These are phyloP conservation scores for Salvia miltiorrhiza DNA, from an alignment of 257 asterid species.

Conservation along the genomic window DNA sequence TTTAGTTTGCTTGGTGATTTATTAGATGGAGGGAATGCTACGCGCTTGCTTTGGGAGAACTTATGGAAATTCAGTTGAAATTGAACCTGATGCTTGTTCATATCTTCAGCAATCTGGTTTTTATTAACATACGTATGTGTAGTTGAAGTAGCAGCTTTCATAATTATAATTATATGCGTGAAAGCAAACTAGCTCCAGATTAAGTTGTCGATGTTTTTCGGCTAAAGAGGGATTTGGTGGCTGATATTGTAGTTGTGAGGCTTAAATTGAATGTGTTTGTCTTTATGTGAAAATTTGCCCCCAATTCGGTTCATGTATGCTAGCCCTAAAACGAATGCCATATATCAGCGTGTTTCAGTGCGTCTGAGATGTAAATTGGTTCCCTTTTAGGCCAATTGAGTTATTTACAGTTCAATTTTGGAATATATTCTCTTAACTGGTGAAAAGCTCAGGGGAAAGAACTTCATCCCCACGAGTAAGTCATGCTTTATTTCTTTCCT, in stretches of 20 bases:
- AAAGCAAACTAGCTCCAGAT: neutral
- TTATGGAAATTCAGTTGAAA: constrained; percentile 1
- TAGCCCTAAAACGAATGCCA: neutral
- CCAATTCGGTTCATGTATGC: neutral
- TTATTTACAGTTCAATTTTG: neutral
- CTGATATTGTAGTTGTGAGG: constrained; percentile 5
- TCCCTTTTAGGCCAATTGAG: neutral
- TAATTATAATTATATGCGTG: neutral
- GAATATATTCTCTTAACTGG: neutral
- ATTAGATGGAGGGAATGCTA: neutral
- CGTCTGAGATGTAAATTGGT: neutral
- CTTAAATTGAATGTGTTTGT: neutral
- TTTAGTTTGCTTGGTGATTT: neutral
- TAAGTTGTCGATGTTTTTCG: neutral
- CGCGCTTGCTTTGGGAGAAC: neutral
- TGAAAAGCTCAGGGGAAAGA: neutral
- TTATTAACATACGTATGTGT: neutral
- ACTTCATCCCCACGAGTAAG: neutral
- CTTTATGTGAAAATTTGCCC: neutral
- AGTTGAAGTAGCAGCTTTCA: constrained; percentile 9
- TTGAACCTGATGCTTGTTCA: neutral
- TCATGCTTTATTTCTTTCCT: neutral
- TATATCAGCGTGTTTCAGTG: neutral
- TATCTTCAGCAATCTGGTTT: neutral
- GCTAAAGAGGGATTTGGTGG: neutral